Conservation (phyloP, 371 early-diverging fungal species). For the Haplosporangium sp. region DNA sequence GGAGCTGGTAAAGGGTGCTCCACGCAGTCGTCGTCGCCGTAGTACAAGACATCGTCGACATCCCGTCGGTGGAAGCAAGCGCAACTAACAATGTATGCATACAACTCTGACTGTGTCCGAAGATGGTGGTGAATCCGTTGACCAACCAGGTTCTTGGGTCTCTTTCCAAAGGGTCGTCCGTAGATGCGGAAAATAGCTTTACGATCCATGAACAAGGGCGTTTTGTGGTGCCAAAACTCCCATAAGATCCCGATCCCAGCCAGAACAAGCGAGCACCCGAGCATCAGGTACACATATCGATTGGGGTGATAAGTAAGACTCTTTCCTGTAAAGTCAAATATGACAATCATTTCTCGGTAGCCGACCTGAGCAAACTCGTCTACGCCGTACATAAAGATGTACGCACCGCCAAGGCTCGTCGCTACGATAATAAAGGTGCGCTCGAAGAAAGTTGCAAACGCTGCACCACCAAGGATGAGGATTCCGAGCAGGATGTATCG, state of each 20-base stretch:
- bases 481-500: conserved; percentile 42
- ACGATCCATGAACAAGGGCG: conserved; percentile 35
- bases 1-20: background rate
- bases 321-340: conserved; percentile 53
- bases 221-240: conserved; percentile 51
- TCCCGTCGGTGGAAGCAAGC: conserved; percentile 26
- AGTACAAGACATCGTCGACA: conserved; percentile 31
- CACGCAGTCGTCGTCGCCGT: conserved; percentile 1
- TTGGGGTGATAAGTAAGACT: conserved; percentile 44
- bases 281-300: conserved; percentile 37
- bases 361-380: conserved; percentile 55
- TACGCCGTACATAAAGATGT: conserved; percentile 52
- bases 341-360: conserved; percentile 56
- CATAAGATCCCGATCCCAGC: conserved; percentile 36
- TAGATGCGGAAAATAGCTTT: conserved; percentile 45
- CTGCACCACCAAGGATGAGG: conserved; percentile 30
- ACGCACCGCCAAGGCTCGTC: conserved; percentile 52
- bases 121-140: conserved; percentile 39
- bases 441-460: conserved; percentile 47
- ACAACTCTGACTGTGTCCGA: conserved; percentile 22
- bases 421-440: conserved; percentile 38
- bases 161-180: conserved; percentile 51
- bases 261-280: conserved; percentile 26
- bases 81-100: conserved; percentile 18
- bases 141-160: conserved; percentile 38